phyloP scores from a whole-genome alignment of 768 basidiomycete species.

The Podaxis rugospora region DNA sequence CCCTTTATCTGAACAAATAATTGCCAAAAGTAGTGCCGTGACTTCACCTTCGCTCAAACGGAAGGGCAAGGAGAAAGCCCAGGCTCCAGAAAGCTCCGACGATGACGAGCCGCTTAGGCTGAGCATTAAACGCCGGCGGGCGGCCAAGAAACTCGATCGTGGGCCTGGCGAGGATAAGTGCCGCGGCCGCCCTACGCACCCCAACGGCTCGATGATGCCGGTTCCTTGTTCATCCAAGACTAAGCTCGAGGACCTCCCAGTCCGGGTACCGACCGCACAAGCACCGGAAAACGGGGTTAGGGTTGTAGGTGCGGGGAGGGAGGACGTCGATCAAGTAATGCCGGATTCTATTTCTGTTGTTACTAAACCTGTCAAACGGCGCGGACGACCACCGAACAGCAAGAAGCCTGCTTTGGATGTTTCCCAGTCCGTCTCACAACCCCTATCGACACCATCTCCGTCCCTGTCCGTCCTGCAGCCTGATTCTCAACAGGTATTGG shows the following conservation, averaged over 20 bases:
- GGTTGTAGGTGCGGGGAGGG: background rate
- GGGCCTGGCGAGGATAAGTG: background rate
- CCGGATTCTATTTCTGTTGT: background rate
- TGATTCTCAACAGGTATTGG: background rate
- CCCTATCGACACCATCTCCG: background rate
- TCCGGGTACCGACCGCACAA: background rate
- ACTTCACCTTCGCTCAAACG: background rate
- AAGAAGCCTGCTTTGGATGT: background rate
- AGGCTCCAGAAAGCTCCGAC: background rate
- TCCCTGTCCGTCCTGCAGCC: background rate
- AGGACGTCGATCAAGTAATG: background rate
- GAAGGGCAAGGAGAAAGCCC: background rate
- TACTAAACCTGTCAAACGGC: background rate
- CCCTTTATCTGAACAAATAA: background rate
- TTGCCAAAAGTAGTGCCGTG: background rate
- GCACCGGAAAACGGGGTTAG: background rate
- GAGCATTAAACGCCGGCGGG: background rate
- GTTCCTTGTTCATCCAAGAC: conserved; percentile 3
- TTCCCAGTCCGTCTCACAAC: background rate
- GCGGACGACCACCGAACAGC: background rate
- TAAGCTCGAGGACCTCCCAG: background rate
- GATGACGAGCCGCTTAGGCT: background rate
- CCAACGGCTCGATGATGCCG: background rate
- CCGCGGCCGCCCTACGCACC: background rate
- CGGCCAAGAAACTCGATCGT: background rate